These are phyloP conservation scores for Yamadazyma takamatsuzukensis DNA, from an alignment of 805 yeast genomes.

Conservation along the genomic window DNA sequence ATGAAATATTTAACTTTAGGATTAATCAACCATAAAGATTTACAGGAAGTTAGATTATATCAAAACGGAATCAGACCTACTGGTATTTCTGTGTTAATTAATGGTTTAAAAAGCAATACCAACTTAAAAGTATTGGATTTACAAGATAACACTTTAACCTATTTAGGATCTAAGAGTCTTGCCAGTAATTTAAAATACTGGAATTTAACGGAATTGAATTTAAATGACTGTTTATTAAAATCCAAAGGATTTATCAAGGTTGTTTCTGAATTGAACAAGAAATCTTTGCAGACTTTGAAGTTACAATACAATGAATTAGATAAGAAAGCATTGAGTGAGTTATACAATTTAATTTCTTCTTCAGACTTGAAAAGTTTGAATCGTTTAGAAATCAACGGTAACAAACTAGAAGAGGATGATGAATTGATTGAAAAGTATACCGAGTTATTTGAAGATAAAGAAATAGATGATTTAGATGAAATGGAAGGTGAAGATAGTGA, in stretches of 20 bases:
- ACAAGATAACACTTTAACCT: slow-evolving; percentile 93
- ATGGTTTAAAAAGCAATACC: slow-evolving; percentile 65
- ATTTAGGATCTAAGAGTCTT: slow-evolving; percentile 55
- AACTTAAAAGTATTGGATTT: slow-evolving; percentile 70
- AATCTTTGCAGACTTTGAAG: slow-evolving; percentile 54
- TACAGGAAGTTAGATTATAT: slow-evolving; percentile 74
- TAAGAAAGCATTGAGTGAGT: slow-evolving; percentile 54
- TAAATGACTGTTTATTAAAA: slow-evolving; percentile 86
- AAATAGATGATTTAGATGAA: slow-evolving; percentile 90
- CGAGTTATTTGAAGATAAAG: slow-evolving; percentile 64
- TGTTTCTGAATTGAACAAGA: slow-evolving; percentile 41
- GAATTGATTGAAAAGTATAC: slow-evolving; percentile 59
- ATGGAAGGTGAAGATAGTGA: slow-evolving; percentile 79
- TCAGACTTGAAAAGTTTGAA: slow-evolving; percentile 58
- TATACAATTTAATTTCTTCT: slow-evolving; percentile 48
- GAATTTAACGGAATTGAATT: slow-evolving; percentile 73
- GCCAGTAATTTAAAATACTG: slow-evolving; percentile 52
- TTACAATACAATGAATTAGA: slow-evolving; percentile 89
- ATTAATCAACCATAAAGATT: slow-evolving; percentile 70
- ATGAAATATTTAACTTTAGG: slow-evolving; percentile 81
- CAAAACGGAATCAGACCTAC: slow-evolving; percentile 97
- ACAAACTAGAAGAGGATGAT: slow-evolving; percentile 86
- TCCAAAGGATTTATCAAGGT: slow-evolving; percentile 66
- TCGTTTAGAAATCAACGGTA: slow-evolving; percentile 84
- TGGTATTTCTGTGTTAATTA: slow-evolving; percentile 66